Conservation (phyloP, 352 stramenopile species). For the Phytopythium boreale region DNA sequence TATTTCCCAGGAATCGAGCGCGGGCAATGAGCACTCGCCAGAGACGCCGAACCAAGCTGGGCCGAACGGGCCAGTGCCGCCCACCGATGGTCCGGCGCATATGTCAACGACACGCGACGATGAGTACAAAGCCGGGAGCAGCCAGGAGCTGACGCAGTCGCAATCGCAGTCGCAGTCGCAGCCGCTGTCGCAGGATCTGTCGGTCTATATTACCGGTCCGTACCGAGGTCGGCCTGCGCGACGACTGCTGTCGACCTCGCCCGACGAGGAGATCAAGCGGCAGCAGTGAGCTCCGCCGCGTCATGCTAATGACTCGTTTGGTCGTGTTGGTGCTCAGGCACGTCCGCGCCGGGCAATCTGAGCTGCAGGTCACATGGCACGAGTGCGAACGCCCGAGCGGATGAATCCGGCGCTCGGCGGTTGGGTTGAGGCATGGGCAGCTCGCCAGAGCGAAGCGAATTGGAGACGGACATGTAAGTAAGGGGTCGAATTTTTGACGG, state of each 20-base stretch:
- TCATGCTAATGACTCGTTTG: not conserved
- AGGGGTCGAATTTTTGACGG: not conserved
- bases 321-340: not conserved
- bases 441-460: not conserved
- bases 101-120: not conserved
- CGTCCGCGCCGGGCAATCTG: not conserved
- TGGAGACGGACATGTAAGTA: not conserved
- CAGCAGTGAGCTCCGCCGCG: slow-evolving; percentile 6
- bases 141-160: slow-evolving; percentile 9
- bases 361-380: not conserved
- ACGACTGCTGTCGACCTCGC: slow-evolving; percentile 1
- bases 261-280: slow-evolving; percentile 20
- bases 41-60: not conserved
- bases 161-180: slow-evolving; percentile 7
- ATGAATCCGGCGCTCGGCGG: not conserved
- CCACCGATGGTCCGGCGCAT: not conserved
- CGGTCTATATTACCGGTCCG: not conserved
- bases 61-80: no score
- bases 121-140: slow-evolving; percentile 1
- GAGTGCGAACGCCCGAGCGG: not conserved
- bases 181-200: not conserved
- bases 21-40: slow-evolving; percentile 19
- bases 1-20: slow-evolving; percentile 16
- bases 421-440: not conserved
- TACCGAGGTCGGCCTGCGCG: not conserved